Evolutionary conservation across 768 basidiomycete species (phyloP).

Genomic region (Suillus bovinus): DNA sequence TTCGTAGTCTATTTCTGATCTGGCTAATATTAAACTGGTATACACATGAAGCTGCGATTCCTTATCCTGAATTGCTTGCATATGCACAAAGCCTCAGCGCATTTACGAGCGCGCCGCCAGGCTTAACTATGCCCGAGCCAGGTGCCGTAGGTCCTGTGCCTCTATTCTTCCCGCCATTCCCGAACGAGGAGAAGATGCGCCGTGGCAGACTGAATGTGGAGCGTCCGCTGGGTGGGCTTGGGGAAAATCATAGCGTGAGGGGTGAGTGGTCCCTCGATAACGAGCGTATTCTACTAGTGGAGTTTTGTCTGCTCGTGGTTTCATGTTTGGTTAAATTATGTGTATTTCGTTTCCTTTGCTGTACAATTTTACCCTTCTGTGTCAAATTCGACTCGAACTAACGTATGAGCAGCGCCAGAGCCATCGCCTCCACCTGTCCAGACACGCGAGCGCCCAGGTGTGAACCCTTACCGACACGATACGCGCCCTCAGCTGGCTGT

Average conservation of each 20-base stretch:
- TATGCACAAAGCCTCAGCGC: slow-evolving; percentile 85
- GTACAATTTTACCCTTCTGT: not conserved
- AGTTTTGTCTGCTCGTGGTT: not conserved
- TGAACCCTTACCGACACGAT: slow-evolving; percentile 74
- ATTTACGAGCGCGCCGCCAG: slow-evolving; percentile 84
- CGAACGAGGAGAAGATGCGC: slow-evolving; percentile 91
- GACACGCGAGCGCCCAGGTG: slow-evolving; percentile 50
- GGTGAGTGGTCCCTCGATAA: slow-evolving; percentile 44
- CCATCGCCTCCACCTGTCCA: slow-evolving; percentile 54
- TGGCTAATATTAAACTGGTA: slow-evolving; percentile 1
- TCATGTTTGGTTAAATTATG: not conserved
- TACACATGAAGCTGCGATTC: slow-evolving; percentile 59
- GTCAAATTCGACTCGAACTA: slow-evolving; percentile 12
- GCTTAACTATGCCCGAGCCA: slow-evolving; percentile 73
- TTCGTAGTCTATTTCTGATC: slow-evolving; percentile 28
- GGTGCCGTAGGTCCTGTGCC: slow-evolving; percentile 68
- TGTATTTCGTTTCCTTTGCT: not conserved
- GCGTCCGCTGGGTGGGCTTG: slow-evolving; percentile 73
- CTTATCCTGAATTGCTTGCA: slow-evolving; percentile 78
- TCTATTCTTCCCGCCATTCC: slow-evolving; percentile 87
- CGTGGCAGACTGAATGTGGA: slow-evolving; percentile 78
- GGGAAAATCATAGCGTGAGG: slow-evolving; percentile 81
- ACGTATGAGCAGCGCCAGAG: slow-evolving; percentile 50
- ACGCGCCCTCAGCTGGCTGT: slow-evolving; percentile 59
- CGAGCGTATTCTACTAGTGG: not conserved